Base-by-base conservation (phyloP, 139 green algal species). In the Dunaliella sp. region DNA sequence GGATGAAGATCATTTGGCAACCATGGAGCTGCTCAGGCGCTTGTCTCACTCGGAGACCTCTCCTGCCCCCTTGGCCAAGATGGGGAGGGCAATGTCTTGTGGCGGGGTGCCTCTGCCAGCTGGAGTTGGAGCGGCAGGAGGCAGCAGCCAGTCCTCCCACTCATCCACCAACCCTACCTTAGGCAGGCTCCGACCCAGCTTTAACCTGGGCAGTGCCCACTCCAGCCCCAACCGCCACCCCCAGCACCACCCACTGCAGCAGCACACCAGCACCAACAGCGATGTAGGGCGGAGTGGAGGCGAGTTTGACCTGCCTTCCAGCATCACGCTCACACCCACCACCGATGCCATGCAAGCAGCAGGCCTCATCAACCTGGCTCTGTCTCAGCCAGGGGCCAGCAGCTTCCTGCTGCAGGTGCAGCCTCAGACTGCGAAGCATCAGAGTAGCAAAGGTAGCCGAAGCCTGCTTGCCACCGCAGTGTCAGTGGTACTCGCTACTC, bases 281-380 rank as follows among this genome's bases (percentile, higher is more conserved):
- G 3, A 12, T 7, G 3, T 21, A 22, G 30, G 31, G 3, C 7
- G 30, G 3, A n/a, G n/a, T n/a, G n/a, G n/a, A n/a, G 31, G 30
- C 12, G 78, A 65, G 32, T 36, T 35, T 36, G 33, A 83, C 24
- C 72, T 81, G 3, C 83, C 72, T 28, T 37, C 25, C 83, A 73
- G 22, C 77, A 73, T 80, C 0, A 36, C 31, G 3, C 12, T 87
- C 2, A 83, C 82, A 33, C 79, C 84, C 75, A 36, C 58, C 38
- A 88, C 87, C 1, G 87, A 88, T n/a, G 57, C 81, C 1, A 79
- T 86, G 57, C 87, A 90, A 35, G 84, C 87, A 73, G 84, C 87
- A 0, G 82, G 80, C 2, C 59, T 88, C 16, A 83, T 90, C 7
- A 90, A 90, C 59, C 88, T 88, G 24, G 75, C 87, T 0, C 84